Evolutionary conservation across 192 early-diverging fungal genomes (phyloP), one percentile per base, ranked within the genome.

Genomic region (Obelidium mucronatum): DNA sequence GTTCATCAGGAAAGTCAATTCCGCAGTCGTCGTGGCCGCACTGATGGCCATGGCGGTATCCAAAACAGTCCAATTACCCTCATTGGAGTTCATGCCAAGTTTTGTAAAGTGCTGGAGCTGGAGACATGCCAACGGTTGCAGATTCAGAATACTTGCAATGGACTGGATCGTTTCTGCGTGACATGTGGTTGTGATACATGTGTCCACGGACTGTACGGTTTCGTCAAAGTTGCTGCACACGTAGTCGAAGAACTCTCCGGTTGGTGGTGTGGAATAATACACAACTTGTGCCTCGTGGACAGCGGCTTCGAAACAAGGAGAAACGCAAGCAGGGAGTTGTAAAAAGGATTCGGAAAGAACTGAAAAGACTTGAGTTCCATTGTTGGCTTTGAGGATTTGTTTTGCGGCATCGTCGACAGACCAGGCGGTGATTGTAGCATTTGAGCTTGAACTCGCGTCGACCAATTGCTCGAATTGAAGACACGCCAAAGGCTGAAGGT

Each of bases 401-500:
- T 8, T 28, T 6, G 30, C 30, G 55, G 55, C 55, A 24, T 58
- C 24, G 26, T 24, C 24, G 24, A 58, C 55, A 22, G 55, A 22
- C 24, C 22, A 58, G 48, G 48, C 8, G 48, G 48, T 13, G 48
- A 22, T 51, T 8, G 48, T 51, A 13, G 11, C 48, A 31, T 58
- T 58, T 6, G 8, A 6, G 19, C 11, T 15, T 6, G 44, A 6
- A 15, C 11, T 19, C 11, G 0, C 19, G 11, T 48, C 44, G 8
- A 19, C 44, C 55, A 58, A 58, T 8, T 8, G 8, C 24, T 31
- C 5, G 11, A 31, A 22, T 24, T 58, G 22, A 8, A 58, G 55
- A 24, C 55, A 58, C 6, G 55, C 55, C 55, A 58, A 31, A 28
- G 55, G 55, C 55, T 58, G 55, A 31, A 58, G 8, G 55, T 58